Evolutionary conservation across 768 basidiomycete genomes (phyloP).

Genomic region (Cyclocybe aegerita): DNA sequence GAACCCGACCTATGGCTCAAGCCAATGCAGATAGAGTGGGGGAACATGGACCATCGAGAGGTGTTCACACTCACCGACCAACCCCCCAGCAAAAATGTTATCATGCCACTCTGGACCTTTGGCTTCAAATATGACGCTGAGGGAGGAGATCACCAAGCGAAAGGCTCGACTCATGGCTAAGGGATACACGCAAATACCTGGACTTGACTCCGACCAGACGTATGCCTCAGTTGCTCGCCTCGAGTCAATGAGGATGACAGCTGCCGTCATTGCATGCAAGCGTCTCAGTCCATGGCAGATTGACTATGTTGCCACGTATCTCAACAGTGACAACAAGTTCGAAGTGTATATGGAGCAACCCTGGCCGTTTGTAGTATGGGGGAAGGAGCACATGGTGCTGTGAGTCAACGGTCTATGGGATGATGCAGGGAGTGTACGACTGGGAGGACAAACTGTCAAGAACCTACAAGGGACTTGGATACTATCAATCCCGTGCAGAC

Average conservation of each 20-base stretch:
- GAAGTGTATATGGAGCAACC: constrained; percentile 10
- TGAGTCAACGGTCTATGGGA: constrained; percentile 15
- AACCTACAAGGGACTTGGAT: constrained; percentile 7
- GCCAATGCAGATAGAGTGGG: constrained; percentile 3
- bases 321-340: constrained; percentile 25
- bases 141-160: constrained; percentile 22
- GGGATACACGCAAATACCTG: constrained; percentile 30
- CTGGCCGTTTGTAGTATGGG: no score
- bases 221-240: constrained; percentile 17
- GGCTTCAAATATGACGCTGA: constrained; percentile 25
- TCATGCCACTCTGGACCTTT: neutral
- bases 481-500: constrained; percentile 17
- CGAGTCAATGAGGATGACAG: constrained; percentile 14
- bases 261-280: constrained; percentile 25
- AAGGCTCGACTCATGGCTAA: constrained; percentile 27
- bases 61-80: constrained; percentile 12
- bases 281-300: constrained; percentile 29
- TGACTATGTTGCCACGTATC: constrained; percentile 34
- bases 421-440: constrained; percentile 20
- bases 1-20: neutral
- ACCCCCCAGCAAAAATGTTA: constrained; percentile 17
- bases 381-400: no score
- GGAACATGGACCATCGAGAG: constrained; percentile 14
- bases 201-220: constrained; percentile 28
- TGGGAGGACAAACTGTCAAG: constrained; percentile 14